Evolutionary conservation across 495 filamentous ascomycete genomes (phyloP).

Genomic region (Tuber brumale): DNA sequence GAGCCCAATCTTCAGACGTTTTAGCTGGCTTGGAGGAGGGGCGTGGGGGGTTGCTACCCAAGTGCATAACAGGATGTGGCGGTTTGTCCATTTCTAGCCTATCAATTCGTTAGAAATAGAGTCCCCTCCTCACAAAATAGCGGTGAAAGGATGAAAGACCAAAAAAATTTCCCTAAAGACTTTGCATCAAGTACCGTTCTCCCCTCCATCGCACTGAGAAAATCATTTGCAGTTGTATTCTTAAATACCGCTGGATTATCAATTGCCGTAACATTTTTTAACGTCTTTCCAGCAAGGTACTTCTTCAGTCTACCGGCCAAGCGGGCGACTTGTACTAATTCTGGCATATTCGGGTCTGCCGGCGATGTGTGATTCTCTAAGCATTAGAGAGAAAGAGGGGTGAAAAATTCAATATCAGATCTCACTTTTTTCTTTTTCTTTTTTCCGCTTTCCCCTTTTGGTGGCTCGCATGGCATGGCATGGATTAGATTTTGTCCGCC

Average conservation of each 20-base stretch:
- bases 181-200: slow-evolving; percentile 57
- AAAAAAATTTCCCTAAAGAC: slow-evolving; percentile 95
- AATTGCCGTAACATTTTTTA: slow-evolving; percentile 60
- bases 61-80: slow-evolving; percentile 86
- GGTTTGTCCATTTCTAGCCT: slow-evolving; percentile 51
- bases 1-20: neutral
- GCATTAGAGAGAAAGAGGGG: neutral
- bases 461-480: neutral
- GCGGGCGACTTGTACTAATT: slow-evolving; percentile 79
- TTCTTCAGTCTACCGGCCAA: slow-evolving; percentile 75
- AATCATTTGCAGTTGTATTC: slow-evolving; percentile 67
- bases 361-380: neutral
- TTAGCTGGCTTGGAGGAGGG: neutral
- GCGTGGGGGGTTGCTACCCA: slow-evolving; percentile 61
- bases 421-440: neutral
- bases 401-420: neutral
- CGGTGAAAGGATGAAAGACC: slow-evolving; percentile 46
- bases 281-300: slow-evolving; percentile 73
- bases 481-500: neutral
- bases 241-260: slow-evolving; percentile 80
- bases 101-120: slow-evolving; percentile 7
- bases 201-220: slow-evolving; percentile 65
- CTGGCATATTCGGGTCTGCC: slow-evolving; percentile 53
- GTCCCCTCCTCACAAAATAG: neutral
- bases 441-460: neutral